Base-by-base conservation (phyloP, 257 asterid species). In the Perilla frutescens region DNA sequence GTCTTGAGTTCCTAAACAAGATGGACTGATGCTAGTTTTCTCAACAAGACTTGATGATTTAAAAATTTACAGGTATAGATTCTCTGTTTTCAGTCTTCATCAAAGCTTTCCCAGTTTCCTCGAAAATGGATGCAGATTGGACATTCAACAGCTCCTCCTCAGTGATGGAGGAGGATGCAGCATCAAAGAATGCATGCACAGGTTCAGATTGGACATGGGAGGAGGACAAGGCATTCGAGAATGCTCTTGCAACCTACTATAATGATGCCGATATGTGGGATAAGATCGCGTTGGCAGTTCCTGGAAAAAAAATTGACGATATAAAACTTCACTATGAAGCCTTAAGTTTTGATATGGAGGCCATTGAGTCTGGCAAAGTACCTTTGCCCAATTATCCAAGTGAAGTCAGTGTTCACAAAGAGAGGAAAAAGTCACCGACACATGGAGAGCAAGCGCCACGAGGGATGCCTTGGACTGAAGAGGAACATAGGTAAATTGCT, bases 401-500 rank as follows among this genome's bases (percentile, higher is more conserved):
- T 68, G 51, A 60, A 44, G 72, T 15, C 45, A 34, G 66, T n/a
- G 53, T 20, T 60, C 74, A 51, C 31, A 48, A 8, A 36, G 50
- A 60, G 66, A 50, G 66, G 62, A 20, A 20, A 20, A 80, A 41
- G 66, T 56, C 76, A 59, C 7, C 40, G 3, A 62, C n/a, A 49
- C 51, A 26, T 37, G 20, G 73, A 47, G n/a, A 62, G 34, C 67
- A 62, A 48, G 71, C 26, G 26, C 26, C 11, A n/a, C 68, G 67
- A 53, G 85, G 84, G 37, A 45, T n/a, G 49, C 81, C 81, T 70
- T 86, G 89, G 89, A 75, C 91, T 3, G 71, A 76, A 75, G 83
- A 82, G 62, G 88, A 88, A 77, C 90, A 82, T 51, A 75, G 83
- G 89, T 85, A 66, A 65, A 32, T 34, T 34, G 15, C 15, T 37